A percentile compares a stretch with the other conserved stretches of the same genome.
phyloP scores from a whole-genome alignment of 2,329 filamentous ascomycete genomes.

The Pestalotiopsis sp. region DNA sequence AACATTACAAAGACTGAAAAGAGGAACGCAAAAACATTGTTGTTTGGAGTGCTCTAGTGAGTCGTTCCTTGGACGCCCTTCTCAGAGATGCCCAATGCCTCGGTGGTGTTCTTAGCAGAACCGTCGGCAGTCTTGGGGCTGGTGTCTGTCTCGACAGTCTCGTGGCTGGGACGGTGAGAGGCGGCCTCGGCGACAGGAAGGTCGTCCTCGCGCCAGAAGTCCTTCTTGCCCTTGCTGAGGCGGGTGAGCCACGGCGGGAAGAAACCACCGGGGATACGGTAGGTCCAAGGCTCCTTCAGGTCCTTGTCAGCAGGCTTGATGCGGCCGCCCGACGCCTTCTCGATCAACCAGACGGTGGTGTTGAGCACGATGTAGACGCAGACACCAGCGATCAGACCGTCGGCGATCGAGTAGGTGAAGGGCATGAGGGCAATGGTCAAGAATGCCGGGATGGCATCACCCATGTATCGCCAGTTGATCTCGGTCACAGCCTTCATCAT shows the following conservation, averaged over 20 bases:
- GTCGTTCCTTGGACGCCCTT: slow-evolving; percentile 1
- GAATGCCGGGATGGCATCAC: slow-evolving; percentile 84
- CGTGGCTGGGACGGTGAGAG: slow-evolving; percentile 14
- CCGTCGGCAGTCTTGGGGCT: neutral
- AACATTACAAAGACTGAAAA: neutral
- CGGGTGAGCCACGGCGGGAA: slow-evolving; percentile 75
- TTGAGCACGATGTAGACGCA: slow-evolving; percentile 79
- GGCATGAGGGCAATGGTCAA: slow-evolving; percentile 85
- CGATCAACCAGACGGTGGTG: slow-evolving; percentile 68
- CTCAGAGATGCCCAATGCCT: neutral
- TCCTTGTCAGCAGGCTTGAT: slow-evolving; percentile 76
- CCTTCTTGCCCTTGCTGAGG: slow-evolving; percentile 66
- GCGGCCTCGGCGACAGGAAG: slow-evolving; percentile 23
- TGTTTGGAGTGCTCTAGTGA: neutral
- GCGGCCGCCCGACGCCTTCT: slow-evolving; percentile 67
- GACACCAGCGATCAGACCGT: slow-evolving; percentile 82
- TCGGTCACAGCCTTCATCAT: slow-evolving; percentile 79
- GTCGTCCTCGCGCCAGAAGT: slow-evolving; percentile 66
- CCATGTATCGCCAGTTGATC: slow-evolving; percentile 88
- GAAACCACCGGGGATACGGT: slow-evolving; percentile 73
- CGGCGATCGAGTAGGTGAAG: slow-evolving; percentile 86
- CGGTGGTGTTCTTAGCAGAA: slow-evolving; percentile 4
- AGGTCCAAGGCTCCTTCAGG: slow-evolving; percentile 80
- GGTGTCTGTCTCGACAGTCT: neutral
- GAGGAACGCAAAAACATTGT: neutral